Percentiles rank a stretch among this genome's conserved stretches.
Conservation (phyloP, 2,329 filamentous ascomycete species). For the Clarireedia monteithiana region DNA sequence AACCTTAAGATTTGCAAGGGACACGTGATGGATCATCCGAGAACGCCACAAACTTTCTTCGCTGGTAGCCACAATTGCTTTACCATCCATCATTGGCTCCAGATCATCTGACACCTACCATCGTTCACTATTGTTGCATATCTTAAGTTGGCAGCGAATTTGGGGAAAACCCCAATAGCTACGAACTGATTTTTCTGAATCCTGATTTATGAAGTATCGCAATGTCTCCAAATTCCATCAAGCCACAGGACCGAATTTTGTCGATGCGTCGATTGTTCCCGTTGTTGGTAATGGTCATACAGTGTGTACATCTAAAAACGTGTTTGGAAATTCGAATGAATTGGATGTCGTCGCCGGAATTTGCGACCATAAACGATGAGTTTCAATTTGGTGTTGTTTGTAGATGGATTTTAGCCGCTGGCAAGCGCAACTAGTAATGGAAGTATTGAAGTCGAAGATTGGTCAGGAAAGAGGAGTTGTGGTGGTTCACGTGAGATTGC, state of each 20-base stretch:
- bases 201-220: background rate
- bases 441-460: too few relatives aligned
- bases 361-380: background rate
- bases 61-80: background rate
- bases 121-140: background rate
- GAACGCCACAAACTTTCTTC: background rate
- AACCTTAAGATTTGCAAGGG: too few relatives aligned
- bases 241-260: background rate
- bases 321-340: too few relatives aligned
- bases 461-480: too few relatives aligned
- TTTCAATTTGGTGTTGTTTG: background rate
- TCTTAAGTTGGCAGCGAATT: conserved; percentile 21
- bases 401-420: too few relatives aligned
- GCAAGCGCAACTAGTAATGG: too few relatives aligned
- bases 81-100: background rate
- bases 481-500: too few relatives aligned
- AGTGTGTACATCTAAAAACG: background rate
- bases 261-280: background rate
- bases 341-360: too few relatives aligned
- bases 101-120: background rate
- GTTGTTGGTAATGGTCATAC: background rate
- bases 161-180: background rate
- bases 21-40: too few relatives aligned
- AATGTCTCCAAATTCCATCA: background rate
- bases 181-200: background rate